These are phyloP conservation scores for Phylloboletellus chloephorus DNA, from an alignment of 1,284 basidiomycete species.

Conservation along the genomic window DNA sequence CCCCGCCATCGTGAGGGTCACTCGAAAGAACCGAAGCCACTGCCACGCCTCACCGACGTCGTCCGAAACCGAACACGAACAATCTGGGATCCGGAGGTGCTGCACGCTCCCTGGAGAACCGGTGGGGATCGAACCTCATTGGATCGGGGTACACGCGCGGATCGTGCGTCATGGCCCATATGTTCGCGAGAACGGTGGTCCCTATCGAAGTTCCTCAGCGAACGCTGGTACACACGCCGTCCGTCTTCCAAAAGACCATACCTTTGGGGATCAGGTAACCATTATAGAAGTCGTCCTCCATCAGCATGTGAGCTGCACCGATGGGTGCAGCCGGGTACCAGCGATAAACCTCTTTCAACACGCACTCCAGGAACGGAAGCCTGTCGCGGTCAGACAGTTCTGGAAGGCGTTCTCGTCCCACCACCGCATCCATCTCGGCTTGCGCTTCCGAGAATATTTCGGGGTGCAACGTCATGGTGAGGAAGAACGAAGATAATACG, in stretches of 20 bases:
- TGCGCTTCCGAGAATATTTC: constrained; percentile 44
- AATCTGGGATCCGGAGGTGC: constrained; percentile 3
- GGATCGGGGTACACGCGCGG: constrained; percentile 4
- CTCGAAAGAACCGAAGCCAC: neutral
- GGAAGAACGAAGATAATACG: constrained; percentile 17
- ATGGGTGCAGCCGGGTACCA: constrained; percentile 53
- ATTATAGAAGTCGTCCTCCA: constrained; percentile 4
- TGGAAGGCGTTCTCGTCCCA: constrained; percentile 57
- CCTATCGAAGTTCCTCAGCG: neutral
- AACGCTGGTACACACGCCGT: neutral
- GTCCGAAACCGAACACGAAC: constrained; percentile 5
- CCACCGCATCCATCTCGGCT: constrained; percentile 56
- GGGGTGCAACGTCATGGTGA: constrained; percentile 37
- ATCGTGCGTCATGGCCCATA: constrained; percentile 9
- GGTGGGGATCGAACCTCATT: constrained; percentile 2
- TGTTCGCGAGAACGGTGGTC: constrained; percentile 2
- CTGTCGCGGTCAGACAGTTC: constrained; percentile 52
- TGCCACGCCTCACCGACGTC: constrained; percentile 7
- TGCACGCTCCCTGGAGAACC: constrained; percentile 1
- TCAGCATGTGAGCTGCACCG: constrained; percentile 26
- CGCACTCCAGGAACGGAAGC: constrained; percentile 57
- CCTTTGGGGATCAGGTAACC: constrained; percentile 7
- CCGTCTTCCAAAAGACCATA: neutral
- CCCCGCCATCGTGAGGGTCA: neutral
- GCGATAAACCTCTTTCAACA: constrained; percentile 57